Evolutionary conservation across 1,284 basidiomycete species (phyloP).

Genomic region (Puccinia coronata): DNA sequence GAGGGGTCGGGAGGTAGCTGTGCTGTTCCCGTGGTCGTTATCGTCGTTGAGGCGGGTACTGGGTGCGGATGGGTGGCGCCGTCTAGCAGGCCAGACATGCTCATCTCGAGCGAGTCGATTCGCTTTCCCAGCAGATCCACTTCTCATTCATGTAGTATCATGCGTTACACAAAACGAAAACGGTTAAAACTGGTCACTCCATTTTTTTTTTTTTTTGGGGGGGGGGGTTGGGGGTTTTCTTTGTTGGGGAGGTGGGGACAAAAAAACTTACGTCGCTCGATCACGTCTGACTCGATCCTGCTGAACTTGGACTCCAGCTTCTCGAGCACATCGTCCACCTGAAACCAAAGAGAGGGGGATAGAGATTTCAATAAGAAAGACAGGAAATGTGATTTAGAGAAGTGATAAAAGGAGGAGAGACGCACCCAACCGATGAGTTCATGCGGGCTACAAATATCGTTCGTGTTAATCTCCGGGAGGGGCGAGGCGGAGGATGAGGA

Average conservation of each 20-base stretch:
- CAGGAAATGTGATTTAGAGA: background rate
- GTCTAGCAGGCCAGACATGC: constrained; percentile 41
- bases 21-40: no score
- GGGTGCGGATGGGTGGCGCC: constrained; percentile 28
- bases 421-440: constrained; percentile 48
- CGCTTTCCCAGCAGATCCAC: constrained; percentile 36
- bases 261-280: constrained; percentile 33
- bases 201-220: background rate
- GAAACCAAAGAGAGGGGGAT: background rate
- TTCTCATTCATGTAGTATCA: background rate
- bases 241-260: no score
- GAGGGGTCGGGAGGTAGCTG: no score
- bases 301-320: constrained; percentile 43
- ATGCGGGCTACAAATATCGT: constrained; percentile 44
- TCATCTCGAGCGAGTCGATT: constrained; percentile 42
- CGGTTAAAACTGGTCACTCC: background rate
- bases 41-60: background rate
- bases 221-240: no score
- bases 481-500: background rate
- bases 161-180: background rate
- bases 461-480: constrained; percentile 24
- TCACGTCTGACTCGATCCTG: constrained; percentile 30
- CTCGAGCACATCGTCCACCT: constrained; percentile 41
- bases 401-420: background rate
- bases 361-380: background rate